Conservation (phyloP, 2,329 filamentous ascomycete genomes). For the Hypoxylon sp. region DNA sequence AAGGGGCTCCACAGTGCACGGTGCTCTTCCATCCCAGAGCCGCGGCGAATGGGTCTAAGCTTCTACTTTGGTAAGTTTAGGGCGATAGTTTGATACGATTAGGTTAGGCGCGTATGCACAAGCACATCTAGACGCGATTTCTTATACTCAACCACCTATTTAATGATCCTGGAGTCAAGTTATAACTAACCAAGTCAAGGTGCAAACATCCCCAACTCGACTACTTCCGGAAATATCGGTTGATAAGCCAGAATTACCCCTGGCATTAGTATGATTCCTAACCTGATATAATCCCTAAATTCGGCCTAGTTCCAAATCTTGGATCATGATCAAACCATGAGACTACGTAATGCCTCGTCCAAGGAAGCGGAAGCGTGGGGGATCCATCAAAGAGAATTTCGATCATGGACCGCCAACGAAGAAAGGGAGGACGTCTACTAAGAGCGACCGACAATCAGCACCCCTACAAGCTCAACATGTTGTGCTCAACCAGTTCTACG, state of each 20-base stretch:
- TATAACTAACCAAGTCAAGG: background rate
- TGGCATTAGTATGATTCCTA: slow-evolving; percentile 2
- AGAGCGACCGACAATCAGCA: slow-evolving; percentile 9
- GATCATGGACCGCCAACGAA: slow-evolving; percentile 36
- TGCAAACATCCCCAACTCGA: background rate
- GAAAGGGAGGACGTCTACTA: slow-evolving; percentile 37
- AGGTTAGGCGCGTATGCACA: slow-evolving; percentile 16
- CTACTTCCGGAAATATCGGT: background rate
- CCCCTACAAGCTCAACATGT: slow-evolving; percentile 64
- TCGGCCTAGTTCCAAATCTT: background rate
- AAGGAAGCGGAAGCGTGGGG: slow-evolving; percentile 50
- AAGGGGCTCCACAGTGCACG: background rate
- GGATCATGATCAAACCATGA: slow-evolving; percentile 21
- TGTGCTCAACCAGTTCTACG: slow-evolving; percentile 78
- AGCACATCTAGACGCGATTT: slow-evolving; percentile 22
- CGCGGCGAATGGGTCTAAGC: slow-evolving; percentile 19
- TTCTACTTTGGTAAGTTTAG: slow-evolving; percentile 8
- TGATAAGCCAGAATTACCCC: slow-evolving; percentile 1
- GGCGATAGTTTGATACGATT: background rate
- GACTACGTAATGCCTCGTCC: slow-evolving; percentile 46
- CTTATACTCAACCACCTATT: slow-evolving; percentile 5
- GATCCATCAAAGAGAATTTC: slow-evolving; percentile 25
- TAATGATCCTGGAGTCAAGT: slow-evolving; percentile 1
- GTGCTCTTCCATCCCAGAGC: slow-evolving; percentile 27
- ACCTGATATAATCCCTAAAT: slow-evolving; percentile 17